These are phyloP conservation scores for Rosellinia necatrix DNA, from an alignment of 2,329 filamentous ascomycete species.

Conservation along the genomic window DNA sequence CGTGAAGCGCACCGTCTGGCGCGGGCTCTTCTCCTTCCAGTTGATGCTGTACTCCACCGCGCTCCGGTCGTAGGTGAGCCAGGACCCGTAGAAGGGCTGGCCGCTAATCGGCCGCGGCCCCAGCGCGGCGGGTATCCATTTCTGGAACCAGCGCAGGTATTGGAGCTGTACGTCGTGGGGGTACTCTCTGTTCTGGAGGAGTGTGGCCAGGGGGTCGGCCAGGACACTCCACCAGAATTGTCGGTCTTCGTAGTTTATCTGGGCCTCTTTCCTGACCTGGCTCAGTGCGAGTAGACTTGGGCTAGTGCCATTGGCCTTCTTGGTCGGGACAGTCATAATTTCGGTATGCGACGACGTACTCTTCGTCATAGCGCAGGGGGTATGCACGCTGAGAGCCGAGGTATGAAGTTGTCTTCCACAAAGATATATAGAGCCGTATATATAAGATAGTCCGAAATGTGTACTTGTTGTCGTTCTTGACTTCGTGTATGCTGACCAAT, in stretches of 20 bases:
- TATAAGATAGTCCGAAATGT: too few species aligned
- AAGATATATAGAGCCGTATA: too few species aligned
- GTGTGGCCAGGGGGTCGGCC: not conserved
- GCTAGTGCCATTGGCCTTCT: too few species aligned
- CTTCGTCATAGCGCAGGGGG: too few species aligned
- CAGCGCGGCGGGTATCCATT: not conserved
- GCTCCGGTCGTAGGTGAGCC: constrained; percentile 5
- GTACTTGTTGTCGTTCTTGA: too few species aligned
- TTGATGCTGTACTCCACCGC: constrained; percentile 17
- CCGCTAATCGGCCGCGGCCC: constrained; percentile 5
- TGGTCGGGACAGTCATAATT: too few species aligned
- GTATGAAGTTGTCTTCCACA: too few species aligned
- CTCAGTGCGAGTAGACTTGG: not conserved
- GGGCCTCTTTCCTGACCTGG: not conserved
- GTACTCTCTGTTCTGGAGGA: constrained; percentile 4
- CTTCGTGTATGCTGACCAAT: too few species aligned
- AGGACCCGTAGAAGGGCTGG: not conserved
- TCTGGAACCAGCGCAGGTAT: constrained; percentile 18
- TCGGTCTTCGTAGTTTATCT: not conserved
- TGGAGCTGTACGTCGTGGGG: not conserved
- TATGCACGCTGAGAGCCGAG: too few species aligned
- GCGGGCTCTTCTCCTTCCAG: constrained; percentile 18
- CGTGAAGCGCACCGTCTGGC: constrained; percentile 16
- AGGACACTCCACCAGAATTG: constrained; percentile 16
- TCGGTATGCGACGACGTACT: too few species aligned